Evolutionary conservation across 2,329 filamentous ascomycete genomes (phyloP).

Genomic region (Aspergillus versicolor): DNA sequence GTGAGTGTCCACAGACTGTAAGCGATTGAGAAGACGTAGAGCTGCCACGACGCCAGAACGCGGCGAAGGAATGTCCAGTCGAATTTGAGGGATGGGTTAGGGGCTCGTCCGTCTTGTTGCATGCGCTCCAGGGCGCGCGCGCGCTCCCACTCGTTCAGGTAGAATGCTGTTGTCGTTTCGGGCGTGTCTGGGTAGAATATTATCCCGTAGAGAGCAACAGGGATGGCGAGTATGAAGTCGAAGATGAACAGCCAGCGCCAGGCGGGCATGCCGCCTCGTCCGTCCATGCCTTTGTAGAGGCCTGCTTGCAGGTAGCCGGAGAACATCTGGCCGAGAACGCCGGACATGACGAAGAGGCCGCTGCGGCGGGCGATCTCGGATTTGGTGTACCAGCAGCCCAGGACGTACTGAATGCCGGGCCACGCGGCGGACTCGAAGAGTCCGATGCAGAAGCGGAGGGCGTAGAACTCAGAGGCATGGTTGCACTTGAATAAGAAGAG

Average conservation of each 20-base stretch:
- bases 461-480: conserved; percentile 16
- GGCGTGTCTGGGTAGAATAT: conserved; percentile 1
- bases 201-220: background rate
- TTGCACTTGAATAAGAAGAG: conserved; percentile 36
- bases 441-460: conserved; percentile 20
- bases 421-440: conserved; percentile 18
- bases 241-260: conserved; percentile 8
- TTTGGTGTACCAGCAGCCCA: conserved; percentile 20
- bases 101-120: background rate
- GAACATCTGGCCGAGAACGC: conserved; percentile 5
- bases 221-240: background rate
- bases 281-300: conserved; percentile 1
- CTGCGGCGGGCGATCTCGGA: conserved; percentile 14
- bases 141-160: background rate
- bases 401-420: conserved; percentile 18
- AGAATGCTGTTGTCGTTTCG: background rate
- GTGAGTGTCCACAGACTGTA: background rate
- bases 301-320: conserved; percentile 1
- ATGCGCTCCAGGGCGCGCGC: background rate
- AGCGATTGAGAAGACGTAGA: background rate
- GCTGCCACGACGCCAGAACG: background rate
- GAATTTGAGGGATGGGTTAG: background rate
- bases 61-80: background rate
- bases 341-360: conserved; percentile 17
- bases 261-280: background rate